phyloP scores from a whole-genome alignment of 2,329 filamentous ascomycete genomes.

The Oidium heveae region DNA sequence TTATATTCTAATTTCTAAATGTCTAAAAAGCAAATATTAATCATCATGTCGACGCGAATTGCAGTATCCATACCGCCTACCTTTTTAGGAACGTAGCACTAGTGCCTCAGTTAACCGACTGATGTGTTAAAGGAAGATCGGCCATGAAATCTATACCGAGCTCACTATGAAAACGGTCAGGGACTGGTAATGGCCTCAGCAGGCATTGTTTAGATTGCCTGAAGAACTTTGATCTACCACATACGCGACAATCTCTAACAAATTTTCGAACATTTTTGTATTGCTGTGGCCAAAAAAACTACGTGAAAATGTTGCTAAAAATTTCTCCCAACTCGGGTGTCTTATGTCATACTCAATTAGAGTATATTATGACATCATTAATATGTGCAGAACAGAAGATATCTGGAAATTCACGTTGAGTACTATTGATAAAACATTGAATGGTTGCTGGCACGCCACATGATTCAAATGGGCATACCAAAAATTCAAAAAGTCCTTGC shows the following conservation, averaged over 20 bases:
- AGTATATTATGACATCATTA: too few species aligned
- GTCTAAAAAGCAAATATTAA: neutral
- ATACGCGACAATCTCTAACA: neutral
- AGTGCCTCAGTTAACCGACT: neutral
- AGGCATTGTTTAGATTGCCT: neutral
- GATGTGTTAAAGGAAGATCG: neutral
- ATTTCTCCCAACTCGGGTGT: neutral
- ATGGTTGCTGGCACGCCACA: too few species aligned
- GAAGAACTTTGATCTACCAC: neutral
- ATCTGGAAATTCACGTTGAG: too few species aligned
- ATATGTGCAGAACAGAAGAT: too few species aligned
- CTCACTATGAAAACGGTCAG: neutral
- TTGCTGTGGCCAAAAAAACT: neutral
- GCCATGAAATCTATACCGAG: neutral
- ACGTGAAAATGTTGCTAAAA: neutral
- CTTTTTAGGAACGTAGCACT: neutral
- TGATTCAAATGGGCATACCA: too few species aligned
- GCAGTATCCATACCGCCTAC: neutral
- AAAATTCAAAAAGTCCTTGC: too few species aligned
- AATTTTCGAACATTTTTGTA: neutral
- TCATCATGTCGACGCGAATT: neutral
- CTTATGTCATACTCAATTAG: too few species aligned
- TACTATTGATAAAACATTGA: too few species aligned
- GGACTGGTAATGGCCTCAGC: neutral
- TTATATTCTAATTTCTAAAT: neutral